phyloP scores from a whole-genome alignment of 306 rosid genomes.

The Castanea mollissima region DNA sequence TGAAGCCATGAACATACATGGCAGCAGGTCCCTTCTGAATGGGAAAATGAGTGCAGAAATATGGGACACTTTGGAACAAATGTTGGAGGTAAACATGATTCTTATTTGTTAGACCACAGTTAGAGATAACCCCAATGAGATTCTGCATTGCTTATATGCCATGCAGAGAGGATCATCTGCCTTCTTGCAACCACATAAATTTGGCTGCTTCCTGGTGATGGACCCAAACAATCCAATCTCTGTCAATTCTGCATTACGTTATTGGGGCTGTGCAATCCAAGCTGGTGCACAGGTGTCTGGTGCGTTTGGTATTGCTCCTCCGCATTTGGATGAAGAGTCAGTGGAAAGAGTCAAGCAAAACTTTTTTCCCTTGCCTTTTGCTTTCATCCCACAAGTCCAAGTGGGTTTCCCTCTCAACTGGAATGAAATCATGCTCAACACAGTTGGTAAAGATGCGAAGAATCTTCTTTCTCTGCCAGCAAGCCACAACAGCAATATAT shows the following conservation, averaged over 20 bases:
- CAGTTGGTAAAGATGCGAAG: conserved; percentile 44
- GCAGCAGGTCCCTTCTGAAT: conserved; percentile 41
- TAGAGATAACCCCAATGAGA: conserved; percentile 14
- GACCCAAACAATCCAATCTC: conserved; percentile 68
- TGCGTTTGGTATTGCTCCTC: conserved; percentile 58
- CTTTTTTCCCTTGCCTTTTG: conserved; percentile 69
- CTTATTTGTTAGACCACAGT: conserved; percentile 3
- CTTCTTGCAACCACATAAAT: conserved; percentile 63
- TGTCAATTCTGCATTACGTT: conserved; percentile 67
- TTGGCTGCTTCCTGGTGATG: conserved; percentile 79
- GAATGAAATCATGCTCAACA: conserved; percentile 45
- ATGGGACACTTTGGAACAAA: conserved; percentile 72
- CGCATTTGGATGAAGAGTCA: conserved; percentile 38
- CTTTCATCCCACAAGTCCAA: conserved; percentile 54
- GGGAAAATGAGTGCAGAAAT: conserved; percentile 70
- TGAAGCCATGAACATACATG: conserved; percentile 66
- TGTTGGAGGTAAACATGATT: conserved; percentile 66
- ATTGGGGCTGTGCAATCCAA: conserved; percentile 96
- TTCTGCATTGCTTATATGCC: conserved; percentile 25
- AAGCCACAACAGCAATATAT: conserved; percentile 32
- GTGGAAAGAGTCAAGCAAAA: conserved; percentile 38
- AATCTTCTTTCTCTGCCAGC: conserved; percentile 47
- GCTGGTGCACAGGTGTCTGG: conserved; percentile 85
- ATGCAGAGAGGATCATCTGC: conserved; percentile 77
- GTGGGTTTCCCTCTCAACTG: conserved; percentile 47